Conservation (phyloP, 805 yeast species). For the Candida boleticola region DNA sequence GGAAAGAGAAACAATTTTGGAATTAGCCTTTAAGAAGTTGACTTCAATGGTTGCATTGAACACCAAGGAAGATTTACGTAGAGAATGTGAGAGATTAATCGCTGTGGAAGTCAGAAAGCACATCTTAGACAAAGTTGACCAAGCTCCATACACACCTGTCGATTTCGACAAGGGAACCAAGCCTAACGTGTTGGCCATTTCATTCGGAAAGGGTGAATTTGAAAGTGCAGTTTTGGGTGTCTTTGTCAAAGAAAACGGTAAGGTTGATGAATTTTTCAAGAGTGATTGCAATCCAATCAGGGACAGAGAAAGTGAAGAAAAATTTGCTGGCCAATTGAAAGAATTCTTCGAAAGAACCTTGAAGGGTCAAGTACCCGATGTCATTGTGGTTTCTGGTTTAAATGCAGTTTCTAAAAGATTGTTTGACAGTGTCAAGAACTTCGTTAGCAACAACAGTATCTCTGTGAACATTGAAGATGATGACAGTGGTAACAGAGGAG, state of each 20-base stretch:
- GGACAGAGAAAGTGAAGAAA: constrained; percentile 41
- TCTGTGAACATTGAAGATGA: constrained; percentile 50
- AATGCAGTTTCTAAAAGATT: constrained; percentile 69
- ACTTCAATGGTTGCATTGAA: constrained; percentile 67
- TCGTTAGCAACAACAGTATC: constrained; percentile 56
- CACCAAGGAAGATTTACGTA: constrained; percentile 78
- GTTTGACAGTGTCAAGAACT: constrained; percentile 51
- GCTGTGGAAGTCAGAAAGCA: constrained; percentile 67
- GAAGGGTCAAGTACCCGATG: constrained; percentile 66
- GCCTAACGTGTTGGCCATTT: constrained; percentile 78
- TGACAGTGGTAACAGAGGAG: constrained; percentile 23
- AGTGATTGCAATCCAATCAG: constrained; percentile 68
- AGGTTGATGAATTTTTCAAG: constrained; percentile 71
- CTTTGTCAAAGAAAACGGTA: constrained; percentile 75
- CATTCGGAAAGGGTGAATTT: constrained; percentile 83
- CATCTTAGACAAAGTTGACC: constrained; percentile 74
- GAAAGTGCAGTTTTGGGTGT: constrained; percentile 86
- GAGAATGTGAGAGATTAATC: constrained; percentile 70
- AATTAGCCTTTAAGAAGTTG: constrained; percentile 63
- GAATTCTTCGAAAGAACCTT: constrained; percentile 62
- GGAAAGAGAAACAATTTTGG: constrained; percentile 65
- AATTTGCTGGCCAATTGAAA: constrained; percentile 60
- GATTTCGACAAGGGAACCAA: constrained; percentile 76
- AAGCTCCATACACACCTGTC: constrained; percentile 88
- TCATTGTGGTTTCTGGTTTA: constrained; percentile 85